Evolutionary conservation across 441 rosid genomes (phyloP).

Genomic region (Adansonia madagascariensis): DNA sequence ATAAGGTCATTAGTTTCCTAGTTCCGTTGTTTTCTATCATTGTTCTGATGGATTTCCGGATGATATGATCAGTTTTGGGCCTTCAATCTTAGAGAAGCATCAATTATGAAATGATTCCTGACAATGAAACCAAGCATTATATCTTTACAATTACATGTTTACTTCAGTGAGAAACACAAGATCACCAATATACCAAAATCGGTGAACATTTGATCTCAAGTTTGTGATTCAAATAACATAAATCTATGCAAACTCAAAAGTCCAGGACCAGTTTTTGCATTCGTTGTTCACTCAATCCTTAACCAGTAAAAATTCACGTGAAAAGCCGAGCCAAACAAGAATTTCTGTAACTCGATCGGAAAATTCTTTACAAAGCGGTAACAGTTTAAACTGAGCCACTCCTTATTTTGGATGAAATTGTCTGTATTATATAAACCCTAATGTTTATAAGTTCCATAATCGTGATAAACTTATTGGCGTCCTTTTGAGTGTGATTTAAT

Average conservation of each 20-base stretch:
- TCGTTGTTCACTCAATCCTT: not conserved
- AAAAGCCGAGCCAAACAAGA: no score
- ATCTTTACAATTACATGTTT: not conserved
- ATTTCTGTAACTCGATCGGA: no score
- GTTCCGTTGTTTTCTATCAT: conserved; percentile 24
- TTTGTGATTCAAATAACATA: not conserved
- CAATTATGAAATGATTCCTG: not conserved
- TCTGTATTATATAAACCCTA: not conserved
- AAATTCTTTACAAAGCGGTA: no score
- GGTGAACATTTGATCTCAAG: not conserved
- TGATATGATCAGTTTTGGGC: not conserved
- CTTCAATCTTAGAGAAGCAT: not conserved
- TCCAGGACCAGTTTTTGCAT: not conserved
- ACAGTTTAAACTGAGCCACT: not conserved
- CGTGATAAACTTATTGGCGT: no score
- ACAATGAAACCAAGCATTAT: not conserved
- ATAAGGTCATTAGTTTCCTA: conserved; percentile 38
- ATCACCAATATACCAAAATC: not conserved
- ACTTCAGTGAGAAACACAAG: not conserved
- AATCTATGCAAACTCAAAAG: not conserved
- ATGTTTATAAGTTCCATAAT: not conserved
- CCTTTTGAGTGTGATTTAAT: no score
- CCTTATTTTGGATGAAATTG: not conserved
- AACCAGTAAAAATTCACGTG: no score
- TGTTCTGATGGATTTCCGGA: conserved; percentile 15